Conservation (phyloP, 2,329 filamentous ascomycete genomes). For the Podosphaera xanthii region DNA sequence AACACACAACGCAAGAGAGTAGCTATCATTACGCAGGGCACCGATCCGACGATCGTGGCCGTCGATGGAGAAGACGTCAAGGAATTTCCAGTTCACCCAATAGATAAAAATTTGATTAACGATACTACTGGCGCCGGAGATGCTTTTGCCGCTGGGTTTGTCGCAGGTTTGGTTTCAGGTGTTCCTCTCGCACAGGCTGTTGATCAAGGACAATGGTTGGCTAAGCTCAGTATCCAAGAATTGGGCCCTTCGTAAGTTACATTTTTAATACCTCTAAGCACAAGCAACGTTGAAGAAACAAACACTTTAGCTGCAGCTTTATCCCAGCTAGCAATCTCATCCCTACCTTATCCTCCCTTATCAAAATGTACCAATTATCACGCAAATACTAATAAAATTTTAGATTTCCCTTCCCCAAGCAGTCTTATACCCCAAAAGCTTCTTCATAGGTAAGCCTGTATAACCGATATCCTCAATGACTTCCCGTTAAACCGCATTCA, state of each 20-base stretch:
- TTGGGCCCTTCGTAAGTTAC: constrained; percentile 75
- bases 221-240: constrained; percentile 81
- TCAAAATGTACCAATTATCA: constrained; percentile 1
- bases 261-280: not conserved
- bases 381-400: constrained; percentile 7
- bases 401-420: constrained; percentile 66
- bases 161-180: constrained; percentile 70
- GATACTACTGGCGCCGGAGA: constrained; percentile 96
- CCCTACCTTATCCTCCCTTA: not conserved
- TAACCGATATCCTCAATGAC: no score
- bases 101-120: constrained; percentile 57
- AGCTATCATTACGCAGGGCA: constrained; percentile 88
- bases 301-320: no score
- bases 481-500: no score
- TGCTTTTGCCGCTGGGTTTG: constrained; percentile 85
- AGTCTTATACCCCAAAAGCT: constrained; percentile 34
- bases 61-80: constrained; percentile 48
- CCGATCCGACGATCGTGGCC: constrained; percentile 70
- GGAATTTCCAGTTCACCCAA: constrained; percentile 61
- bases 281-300: not conserved
- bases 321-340: no score
- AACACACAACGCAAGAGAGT: constrained; percentile 66
- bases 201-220: constrained; percentile 93
- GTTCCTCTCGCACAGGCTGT: constrained; percentile 57
- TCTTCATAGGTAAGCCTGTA: no score